These are phyloP conservation scores for Pyrenophora teres DNA, from an alignment of 2,329 filamentous ascomycete genomes.

Conservation along the genomic window DNA sequence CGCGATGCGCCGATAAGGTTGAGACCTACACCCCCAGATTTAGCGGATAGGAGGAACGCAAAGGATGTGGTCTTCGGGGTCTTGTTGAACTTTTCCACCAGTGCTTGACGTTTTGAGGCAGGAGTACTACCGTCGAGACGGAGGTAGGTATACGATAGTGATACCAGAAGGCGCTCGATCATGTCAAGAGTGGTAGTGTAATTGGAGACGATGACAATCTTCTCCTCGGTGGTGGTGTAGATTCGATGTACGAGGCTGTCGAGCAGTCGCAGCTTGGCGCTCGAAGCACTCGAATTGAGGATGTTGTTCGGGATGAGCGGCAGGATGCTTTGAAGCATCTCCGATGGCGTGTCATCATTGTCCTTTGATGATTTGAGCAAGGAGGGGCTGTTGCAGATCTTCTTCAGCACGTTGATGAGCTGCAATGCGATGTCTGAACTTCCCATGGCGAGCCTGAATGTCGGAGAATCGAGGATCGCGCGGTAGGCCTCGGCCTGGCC, in stretches of 20 bases:
- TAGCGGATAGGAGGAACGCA: conserved; percentile 73
- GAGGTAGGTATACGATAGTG: conserved; percentile 65
- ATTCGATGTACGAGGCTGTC: conserved; percentile 68
- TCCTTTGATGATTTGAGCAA: conserved; percentile 61
- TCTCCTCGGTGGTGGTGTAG: conserved; percentile 65
- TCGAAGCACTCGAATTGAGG: conserved; percentile 62
- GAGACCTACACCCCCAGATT: conserved; percentile 71
- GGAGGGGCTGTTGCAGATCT: conserved; percentile 73
- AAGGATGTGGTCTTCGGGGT: conserved; percentile 62
- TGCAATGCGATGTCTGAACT: conserved; percentile 67
- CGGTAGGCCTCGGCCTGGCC: conserved; percentile 66
- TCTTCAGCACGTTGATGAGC: conserved; percentile 74
- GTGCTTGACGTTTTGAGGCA: conserved; percentile 64
- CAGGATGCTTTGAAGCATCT: conserved; percentile 51
- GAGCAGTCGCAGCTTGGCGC: conserved; percentile 69
- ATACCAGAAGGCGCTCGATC: conserved; percentile 64
- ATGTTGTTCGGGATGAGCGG: conserved; percentile 61
- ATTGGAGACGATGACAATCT: conserved; percentile 76
- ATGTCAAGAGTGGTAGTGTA: conserved; percentile 74
- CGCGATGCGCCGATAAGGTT: conserved; percentile 74
- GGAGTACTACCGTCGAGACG: conserved; percentile 72
- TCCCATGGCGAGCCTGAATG: conserved; percentile 66
- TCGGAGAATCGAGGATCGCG: conserved; percentile 65
- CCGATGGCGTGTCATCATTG: conserved; percentile 53
- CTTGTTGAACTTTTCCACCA: conserved; percentile 73